Percentiles rank a stretch among this genome's conserved stretches.
phyloP scores from a whole-genome alignment of 2,329 filamentous ascomycete genomes.

The Microcyclosporella mali region DNA sequence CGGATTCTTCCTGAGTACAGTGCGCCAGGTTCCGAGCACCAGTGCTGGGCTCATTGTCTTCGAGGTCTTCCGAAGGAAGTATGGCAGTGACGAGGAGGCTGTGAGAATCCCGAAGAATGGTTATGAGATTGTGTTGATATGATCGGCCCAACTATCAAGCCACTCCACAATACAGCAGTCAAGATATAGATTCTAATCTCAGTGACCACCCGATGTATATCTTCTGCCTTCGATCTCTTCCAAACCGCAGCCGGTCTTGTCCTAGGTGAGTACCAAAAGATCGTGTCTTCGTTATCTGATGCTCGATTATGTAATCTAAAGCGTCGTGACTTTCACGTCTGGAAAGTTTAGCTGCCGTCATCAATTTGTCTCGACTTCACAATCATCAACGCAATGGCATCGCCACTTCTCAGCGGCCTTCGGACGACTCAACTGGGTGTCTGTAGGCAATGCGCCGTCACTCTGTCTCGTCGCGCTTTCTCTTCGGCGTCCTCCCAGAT shows the following conservation, averaged over 20 bases:
- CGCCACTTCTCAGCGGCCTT: constrained; percentile 8
- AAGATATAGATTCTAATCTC: too few relatives aligned
- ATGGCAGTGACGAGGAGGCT: constrained; percentile 56
- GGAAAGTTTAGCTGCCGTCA: too few relatives aligned
- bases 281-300: too few relatives aligned
- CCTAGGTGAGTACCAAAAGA: too few relatives aligned
- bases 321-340: too few relatives aligned
- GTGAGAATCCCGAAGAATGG: constrained; percentile 62
- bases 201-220: too few relatives aligned
- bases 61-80: constrained; percentile 67
- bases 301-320: too few relatives aligned
- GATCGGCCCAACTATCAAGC: constrained; percentile 10
- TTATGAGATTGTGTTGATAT: constrained; percentile 62
- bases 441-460: constrained; percentile 23
- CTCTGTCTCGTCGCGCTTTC: constrained; percentile 15
- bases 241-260: too few relatives aligned
- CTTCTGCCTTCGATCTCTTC: too few relatives aligned
- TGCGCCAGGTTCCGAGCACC: constrained; percentile 69
- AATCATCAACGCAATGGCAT: constrained; percentile 13
- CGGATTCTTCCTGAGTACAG: constrained; percentile 65
- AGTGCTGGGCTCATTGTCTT: constrained; percentile 73
- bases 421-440: constrained; percentile 16
- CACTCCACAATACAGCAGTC: not conserved
- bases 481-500: constrained; percentile 12
- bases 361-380: too few relatives aligned